phyloP scores from a whole-genome alignment of 345 rosid species.

The Arabis hirsuta region DNA sequence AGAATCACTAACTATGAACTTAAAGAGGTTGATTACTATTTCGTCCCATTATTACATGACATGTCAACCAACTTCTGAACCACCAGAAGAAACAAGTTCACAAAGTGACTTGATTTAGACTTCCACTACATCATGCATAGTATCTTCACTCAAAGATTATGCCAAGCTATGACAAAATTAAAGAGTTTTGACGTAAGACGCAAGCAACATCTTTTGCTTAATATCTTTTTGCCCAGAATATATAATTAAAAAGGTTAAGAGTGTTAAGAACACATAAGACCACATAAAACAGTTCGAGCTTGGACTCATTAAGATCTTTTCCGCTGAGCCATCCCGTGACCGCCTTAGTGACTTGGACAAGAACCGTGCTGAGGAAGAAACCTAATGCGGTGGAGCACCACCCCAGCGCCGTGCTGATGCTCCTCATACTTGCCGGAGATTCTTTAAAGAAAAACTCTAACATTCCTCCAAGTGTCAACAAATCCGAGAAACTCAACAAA shows the following conservation, averaged over 20 bases:
- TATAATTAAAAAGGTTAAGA: constrained; percentile 49
- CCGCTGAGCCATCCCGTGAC: constrained; percentile 58
- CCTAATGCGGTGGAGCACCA: constrained; percentile 67
- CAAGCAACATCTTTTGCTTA: constrained; percentile 11
- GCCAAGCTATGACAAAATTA: background rate
- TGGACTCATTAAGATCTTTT: constrained; percentile 46
- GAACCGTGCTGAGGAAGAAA: constrained; percentile 56
- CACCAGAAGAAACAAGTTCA: background rate
- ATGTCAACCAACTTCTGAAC: constrained; percentile 24
- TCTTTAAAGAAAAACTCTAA: constrained; percentile 68
- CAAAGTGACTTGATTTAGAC: constrained; percentile 19
- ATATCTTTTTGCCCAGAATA: constrained; percentile 41
- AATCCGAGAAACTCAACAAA: constrained; percentile 55
- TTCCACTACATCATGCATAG: constrained; percentile 22
- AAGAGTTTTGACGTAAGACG: background rate
- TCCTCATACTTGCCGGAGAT: constrained; percentile 57
- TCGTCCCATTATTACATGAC: constrained; percentile 12
- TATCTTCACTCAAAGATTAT: constrained; percentile 15
- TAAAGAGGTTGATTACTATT: background rate
- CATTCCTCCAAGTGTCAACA: constrained; percentile 69
- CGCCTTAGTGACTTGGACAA: constrained; percentile 47
- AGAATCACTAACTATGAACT: constrained; percentile 20
- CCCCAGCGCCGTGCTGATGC: constrained; percentile 56
- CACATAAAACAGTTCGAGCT: constrained; percentile 54
- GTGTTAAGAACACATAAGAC: constrained; percentile 54